Evolutionary conservation across 2,329 filamentous ascomycete species (phyloP).

Genomic region (Chaetothyriales sp.): DNA sequence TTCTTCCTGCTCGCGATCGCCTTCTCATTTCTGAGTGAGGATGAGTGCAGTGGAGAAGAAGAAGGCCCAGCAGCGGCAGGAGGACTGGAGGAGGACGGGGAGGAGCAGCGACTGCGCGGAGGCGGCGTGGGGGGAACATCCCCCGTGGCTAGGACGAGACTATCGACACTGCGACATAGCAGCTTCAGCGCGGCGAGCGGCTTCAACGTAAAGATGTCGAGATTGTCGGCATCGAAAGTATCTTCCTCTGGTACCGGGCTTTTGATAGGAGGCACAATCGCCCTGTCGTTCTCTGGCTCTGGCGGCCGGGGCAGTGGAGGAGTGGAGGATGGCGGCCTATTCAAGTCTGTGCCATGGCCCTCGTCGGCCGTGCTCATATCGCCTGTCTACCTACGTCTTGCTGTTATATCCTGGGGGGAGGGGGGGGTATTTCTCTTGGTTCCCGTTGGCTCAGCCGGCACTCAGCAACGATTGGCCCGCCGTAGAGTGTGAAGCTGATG

Average conservation of each 20-base stretch:
- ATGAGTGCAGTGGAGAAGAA: neutral
- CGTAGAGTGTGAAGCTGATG: conserved; percentile 4
- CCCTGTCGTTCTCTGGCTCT: conserved; percentile 17
- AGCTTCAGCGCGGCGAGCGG: conserved; percentile 63
- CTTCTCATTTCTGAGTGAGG: neutral
- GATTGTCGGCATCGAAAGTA: conserved; percentile 18
- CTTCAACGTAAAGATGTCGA: conserved; percentile 59
- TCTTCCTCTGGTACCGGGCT: conserved; percentile 24
- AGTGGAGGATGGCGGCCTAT: conserved; percentile 2
- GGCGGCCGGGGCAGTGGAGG: conserved; percentile 13
- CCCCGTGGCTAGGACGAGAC: conserved; percentile 28
- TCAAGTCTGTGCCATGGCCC: conserved; percentile 6
- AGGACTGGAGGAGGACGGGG: conserved; percentile 5
- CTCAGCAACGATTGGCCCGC: conserved; percentile 8
- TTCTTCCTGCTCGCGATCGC: conserved; percentile 15
- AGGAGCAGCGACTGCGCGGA: conserved; percentile 10
- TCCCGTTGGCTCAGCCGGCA: conserved; percentile 7
- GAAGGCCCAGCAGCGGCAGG: neutral
- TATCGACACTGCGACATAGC: conserved; percentile 55
- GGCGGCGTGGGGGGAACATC: conserved; percentile 69
- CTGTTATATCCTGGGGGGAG: conserved; percentile 2
- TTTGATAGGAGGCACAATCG: conserved; percentile 15
- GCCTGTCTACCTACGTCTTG: neutral
- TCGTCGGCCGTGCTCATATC: conserved; percentile 8
- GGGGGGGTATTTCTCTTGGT: too few relatives aligned